A percentile compares a stretch with the other conserved stretches of the same genome.
Evolutionary conservation across 306 rosid genomes (phyloP).

Genomic region (Hippophae gyantsensis): DNA sequence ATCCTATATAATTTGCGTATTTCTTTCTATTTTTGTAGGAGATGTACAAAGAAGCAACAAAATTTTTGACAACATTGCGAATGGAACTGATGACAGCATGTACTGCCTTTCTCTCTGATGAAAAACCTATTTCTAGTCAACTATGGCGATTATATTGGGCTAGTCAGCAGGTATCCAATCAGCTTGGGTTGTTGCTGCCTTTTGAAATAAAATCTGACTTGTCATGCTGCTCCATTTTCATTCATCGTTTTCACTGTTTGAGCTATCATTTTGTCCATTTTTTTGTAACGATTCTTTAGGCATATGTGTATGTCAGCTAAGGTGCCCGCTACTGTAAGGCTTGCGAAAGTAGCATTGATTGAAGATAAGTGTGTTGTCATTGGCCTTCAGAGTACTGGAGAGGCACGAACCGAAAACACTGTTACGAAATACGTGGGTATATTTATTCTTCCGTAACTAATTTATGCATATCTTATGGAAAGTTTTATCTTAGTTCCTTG

Average conservation of each 20-base stretch:
- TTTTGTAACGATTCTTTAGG: slow-evolving; percentile 91
- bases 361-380: slow-evolving; percentile 82
- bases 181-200: neutral
- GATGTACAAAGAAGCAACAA: slow-evolving; percentile 84
- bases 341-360: slow-evolving; percentile 72
- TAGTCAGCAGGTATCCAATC: slow-evolving; percentile 72
- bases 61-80: slow-evolving; percentile 88
- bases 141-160: slow-evolving; percentile 98
- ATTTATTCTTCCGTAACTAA: slow-evolving; percentile 17
- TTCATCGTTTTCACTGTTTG: neutral
- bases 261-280: slow-evolving; percentile 6
- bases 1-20: too few relatives aligned
- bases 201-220: too few relatives aligned
- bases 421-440: slow-evolving; percentile 86
- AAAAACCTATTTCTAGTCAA: slow-evolving; percentile 78
- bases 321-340: slow-evolving; percentile 89
- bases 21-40: slow-evolving; percentile 30
- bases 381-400: slow-evolving; percentile 99
- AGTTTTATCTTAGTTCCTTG: slow-evolving; percentile 10
- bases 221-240: too few relatives aligned
- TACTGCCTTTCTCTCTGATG: slow-evolving; percentile 47
- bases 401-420: slow-evolving; percentile 97
- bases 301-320: slow-evolving; percentile 98
- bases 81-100: slow-evolving; percentile 63
- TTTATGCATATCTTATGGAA: slow-evolving; percentile 14